Evolutionary conservation across 768 basidiomycete genomes (phyloP).

Genomic region (Lactifluus echinatus): DNA sequence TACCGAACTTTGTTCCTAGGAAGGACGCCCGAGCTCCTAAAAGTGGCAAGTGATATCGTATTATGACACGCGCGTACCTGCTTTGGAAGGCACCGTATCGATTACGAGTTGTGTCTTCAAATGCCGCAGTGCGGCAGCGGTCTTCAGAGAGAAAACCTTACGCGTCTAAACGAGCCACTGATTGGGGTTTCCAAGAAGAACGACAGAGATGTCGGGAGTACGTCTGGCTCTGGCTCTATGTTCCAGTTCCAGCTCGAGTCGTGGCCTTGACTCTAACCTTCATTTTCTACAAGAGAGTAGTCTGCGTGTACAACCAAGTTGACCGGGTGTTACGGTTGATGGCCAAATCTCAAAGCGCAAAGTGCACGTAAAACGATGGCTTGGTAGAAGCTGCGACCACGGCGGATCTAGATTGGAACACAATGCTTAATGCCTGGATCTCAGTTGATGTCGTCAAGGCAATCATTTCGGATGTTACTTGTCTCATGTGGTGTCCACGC

Average conservation of each 20-base stretch:
- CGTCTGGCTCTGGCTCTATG: neutral
- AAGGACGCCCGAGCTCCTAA: neutral
- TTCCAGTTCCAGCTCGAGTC: neutral
- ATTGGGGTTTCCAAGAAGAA: constrained; percentile 4
- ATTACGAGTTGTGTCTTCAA: constrained; percentile 1
- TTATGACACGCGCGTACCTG: neutral
- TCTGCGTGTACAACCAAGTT: neutral
- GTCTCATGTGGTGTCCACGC: neutral
- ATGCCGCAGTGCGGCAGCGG: too few relatives aligned
- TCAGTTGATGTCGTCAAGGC: neutral
- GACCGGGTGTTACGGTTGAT: neutral
- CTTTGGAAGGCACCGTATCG: neutral
- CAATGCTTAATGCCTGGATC: neutral
- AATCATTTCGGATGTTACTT: neutral
- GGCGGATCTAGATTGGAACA: neutral
- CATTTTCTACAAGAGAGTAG: neutral
- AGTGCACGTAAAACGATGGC: neutral
- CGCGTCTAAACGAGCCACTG: neutral
- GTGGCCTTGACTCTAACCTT: neutral
- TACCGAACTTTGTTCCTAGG: neutral
- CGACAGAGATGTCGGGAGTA: neutral
- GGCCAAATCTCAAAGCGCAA: neutral
- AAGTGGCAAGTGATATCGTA: neutral
- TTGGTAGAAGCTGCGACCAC: neutral
- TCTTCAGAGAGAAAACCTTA: neutral